Conservation (phyloP, 495 filamentous ascomycete species). For the Aspergillus affinis region DNA sequence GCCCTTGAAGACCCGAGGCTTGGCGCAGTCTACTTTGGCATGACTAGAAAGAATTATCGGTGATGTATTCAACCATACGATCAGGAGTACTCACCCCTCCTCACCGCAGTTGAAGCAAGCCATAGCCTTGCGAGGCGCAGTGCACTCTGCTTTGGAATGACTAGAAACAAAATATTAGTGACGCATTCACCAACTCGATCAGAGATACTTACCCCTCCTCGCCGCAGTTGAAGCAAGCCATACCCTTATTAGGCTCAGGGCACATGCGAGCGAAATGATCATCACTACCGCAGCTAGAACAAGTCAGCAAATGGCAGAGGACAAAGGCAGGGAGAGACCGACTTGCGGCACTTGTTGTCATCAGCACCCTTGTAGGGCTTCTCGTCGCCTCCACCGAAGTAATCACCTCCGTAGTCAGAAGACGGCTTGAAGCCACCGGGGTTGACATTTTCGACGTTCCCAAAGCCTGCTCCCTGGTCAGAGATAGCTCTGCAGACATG, state of each 20-base stretch:
- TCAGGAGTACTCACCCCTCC: constrained; percentile 52
- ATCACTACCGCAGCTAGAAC: constrained; percentile 49
- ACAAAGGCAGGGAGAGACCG: constrained; percentile 18
- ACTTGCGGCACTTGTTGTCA: constrained; percentile 49
- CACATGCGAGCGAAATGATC: constrained; percentile 63
- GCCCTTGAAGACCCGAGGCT: constrained; percentile 65
- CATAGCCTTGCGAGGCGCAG: constrained; percentile 46
- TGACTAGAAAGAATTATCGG: constrained; percentile 43
- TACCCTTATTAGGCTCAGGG: constrained; percentile 46
- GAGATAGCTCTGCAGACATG: not conserved
- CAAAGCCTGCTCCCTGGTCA: constrained; percentile 7
- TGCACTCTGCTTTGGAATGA: constrained; percentile 30
- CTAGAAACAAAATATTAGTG: too few species aligned
- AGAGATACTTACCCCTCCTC: constrained; percentile 57
- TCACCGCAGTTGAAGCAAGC: constrained; percentile 82
- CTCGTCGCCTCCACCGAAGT: constrained; percentile 1
- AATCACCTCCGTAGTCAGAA: constrained; percentile 8
- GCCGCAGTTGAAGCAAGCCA: constrained; percentile 78
- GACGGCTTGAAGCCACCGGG: constrained; percentile 11
- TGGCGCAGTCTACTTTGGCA: constrained; percentile 65
- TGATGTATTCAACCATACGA: too few species aligned
- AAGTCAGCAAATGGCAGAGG: constrained; percentile 6
- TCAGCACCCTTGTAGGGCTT: constrained; percentile 14
- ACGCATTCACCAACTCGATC: too few species aligned
- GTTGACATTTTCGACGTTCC: constrained; percentile 19